Evolutionary conservation across 2,329 filamentous ascomycete species (phyloP).

Genomic region (Graphiopsis chlorocephala): DNA sequence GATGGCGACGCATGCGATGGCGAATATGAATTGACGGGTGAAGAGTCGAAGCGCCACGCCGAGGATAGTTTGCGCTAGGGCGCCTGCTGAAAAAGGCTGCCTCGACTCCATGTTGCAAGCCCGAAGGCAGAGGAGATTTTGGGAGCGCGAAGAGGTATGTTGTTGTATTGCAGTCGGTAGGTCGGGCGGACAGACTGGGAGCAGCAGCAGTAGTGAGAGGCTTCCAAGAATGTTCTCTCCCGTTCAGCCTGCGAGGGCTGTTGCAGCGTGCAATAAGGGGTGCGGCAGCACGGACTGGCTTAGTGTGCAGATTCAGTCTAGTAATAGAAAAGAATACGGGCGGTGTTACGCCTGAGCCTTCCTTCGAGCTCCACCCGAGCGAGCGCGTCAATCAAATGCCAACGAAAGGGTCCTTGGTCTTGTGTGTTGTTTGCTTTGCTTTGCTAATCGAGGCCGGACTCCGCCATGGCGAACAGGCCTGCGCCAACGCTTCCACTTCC

Average conservation of each 20-base stretch:
- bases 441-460: neutral
- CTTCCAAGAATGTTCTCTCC: slow-evolving; percentile 5
- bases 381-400: neutral
- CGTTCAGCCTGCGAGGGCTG: slow-evolving; percentile 4
- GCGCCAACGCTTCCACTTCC: neutral
- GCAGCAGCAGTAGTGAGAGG: neutral
- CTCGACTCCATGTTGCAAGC: slow-evolving; percentile 14
- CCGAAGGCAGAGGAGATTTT: slow-evolving; percentile 8
- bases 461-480: neutral
- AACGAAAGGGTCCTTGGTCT: neutral
- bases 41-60: slow-evolving; percentile 13
- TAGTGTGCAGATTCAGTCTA: slow-evolving; percentile 14
- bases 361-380: neutral
- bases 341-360: slow-evolving; percentile 6
- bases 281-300: slow-evolving; percentile 15
- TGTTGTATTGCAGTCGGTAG: neutral
- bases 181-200: neutral
- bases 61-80: slow-evolving; percentile 15
- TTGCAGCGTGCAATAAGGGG: slow-evolving; percentile 12
- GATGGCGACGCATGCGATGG: slow-evolving; percentile 5
- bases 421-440: neutral
- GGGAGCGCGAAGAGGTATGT: neutral
- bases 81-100: slow-evolving; percentile 9
- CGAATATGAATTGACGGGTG: slow-evolving; percentile 14
- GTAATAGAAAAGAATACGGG: slow-evolving; percentile 14